Base-by-base conservation (phyloP, 1,284 basidiomycete species). In the Flammula alnicola region DNA sequence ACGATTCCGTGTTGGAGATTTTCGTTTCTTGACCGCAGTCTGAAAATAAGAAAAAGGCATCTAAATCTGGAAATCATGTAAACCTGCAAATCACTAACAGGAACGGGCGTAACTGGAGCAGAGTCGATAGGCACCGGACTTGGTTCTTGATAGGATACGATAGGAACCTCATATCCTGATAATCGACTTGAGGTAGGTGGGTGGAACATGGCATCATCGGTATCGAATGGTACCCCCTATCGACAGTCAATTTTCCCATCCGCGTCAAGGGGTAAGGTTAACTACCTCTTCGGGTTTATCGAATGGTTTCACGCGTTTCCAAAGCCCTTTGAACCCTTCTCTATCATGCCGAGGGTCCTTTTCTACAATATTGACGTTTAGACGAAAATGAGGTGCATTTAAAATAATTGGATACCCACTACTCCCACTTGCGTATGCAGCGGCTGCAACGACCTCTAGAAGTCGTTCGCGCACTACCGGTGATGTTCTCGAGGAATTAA, bases 401-500 rank as follows among this genome's bases (percentile, higher is more conserved):
- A 26, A 30, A 29, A 44, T 26, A 11, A 26, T 43, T 22, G 16
- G 25, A 23, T 16, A 63, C 62, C 52, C 36, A 64, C 60, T 60
- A 32, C 4, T 60, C 33, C 77, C 73, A 54, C 77, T 81, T 9
- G 82, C 79, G 61, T 76, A 89, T 0, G 86, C 83, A 1, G 88
- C 88, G 5, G 86, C 86, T 4, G 81, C 86, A 2, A 91, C 71
- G 1, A 90, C 84, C 51, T 88, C 83, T 47, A 90, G 64, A 31
- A 91, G 63, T 3, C 87, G 76, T 61, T 90, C 88, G 32, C 80
- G 75, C 0, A 91, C 87, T 1, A 90, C 86, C 5, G 87, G 87
- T 1, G 79, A 79, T 1, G 86, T 89, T 20, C 79, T 73, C 1
- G 79, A 61, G 0, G 78, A 80, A 3, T 69, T 73, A 3, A 91